phyloP scores from a whole-genome alignment of 2,329 filamentous ascomycete species.

The Diatrype stigma region DNA sequence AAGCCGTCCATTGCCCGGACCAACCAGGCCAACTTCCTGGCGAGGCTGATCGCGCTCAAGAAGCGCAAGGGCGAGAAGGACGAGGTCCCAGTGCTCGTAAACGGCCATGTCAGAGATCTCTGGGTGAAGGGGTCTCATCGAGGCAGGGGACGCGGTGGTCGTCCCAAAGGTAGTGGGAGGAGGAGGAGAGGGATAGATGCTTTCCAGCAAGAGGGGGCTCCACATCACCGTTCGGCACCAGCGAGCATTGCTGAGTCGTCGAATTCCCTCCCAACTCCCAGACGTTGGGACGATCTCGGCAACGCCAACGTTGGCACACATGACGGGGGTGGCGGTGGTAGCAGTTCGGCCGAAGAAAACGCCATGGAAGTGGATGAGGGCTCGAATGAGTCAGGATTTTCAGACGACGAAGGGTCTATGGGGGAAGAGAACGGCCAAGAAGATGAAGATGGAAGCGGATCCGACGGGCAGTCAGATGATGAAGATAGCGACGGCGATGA shows the following conservation, averaged over 20 bases:
- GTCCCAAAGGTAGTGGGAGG: neutral
- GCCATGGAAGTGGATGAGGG: slow-evolving; percentile 3
- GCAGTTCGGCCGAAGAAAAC: neutral
- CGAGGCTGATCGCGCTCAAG: slow-evolving; percentile 63
- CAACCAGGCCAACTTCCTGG: slow-evolving; percentile 49
- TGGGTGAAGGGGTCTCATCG: neutral
- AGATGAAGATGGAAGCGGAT: slow-evolving; percentile 2
- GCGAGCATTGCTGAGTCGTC: neutral
- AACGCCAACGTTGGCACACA: neutral
- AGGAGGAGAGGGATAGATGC: neutral
- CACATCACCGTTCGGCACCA: neutral
- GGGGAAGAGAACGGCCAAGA: slow-evolving; percentile 5
- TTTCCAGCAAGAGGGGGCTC: neutral
- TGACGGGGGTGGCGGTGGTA: neutral
- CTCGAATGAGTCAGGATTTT: no score
- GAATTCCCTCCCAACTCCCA: slow-evolving; percentile 21
- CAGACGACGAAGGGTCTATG: neutral
- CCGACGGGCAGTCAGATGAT: neutral
- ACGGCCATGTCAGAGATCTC: slow-evolving; percentile 2
- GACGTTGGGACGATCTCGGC: slow-evolving; percentile 19
- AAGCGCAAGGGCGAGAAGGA: slow-evolving; percentile 60
- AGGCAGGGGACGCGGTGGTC: neutral
- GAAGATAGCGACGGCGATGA: slow-evolving; percentile 11
- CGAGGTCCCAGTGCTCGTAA: slow-evolving; percentile 50
- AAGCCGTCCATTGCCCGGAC: slow-evolving; percentile 41